Evolutionary conservation across 345 rosid genomes (phyloP), one percentile per base, ranked within the genome.

Genomic region (Gossypium australe): DNA sequence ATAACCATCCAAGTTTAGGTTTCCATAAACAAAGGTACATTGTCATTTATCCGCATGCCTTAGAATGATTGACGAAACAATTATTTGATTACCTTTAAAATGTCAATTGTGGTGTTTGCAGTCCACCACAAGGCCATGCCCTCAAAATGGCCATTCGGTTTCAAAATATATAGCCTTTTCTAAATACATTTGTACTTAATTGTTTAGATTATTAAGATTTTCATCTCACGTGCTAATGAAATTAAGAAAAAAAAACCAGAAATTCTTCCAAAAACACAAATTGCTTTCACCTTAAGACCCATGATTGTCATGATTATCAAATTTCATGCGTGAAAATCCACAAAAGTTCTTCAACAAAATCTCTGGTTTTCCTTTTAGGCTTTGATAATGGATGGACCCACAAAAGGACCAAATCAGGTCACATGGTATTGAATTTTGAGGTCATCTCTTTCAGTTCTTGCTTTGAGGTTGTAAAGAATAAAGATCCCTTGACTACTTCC

Each of bases 311-410:
- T 69, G 71, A 78, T 59, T 61, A 67, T 43, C 45, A 18, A 14
- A 68, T 61, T 69, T 61, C 81, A 74, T 69, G 78, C 78, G 72
- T 75, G 67, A 61, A 60, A 68, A 72, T 45, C 67, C 72, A 62
- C 71, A 41, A 64, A 12, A 24, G 60, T 64, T 27, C 14, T 34
- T 55, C 12, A 52, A 60, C 65, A 55, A 68, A 67, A 47, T 67
- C 71, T 45, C 52, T 27, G 10, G 10, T 45, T 45, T 11, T 45
- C 3, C 10, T 45, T 45, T 45, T 7, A 20, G 27, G 57, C 56
- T 69, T 74, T 43, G 71, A 63, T 13, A 38, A 5, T 5, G 41
- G 41, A 20, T 41, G 68, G 68, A 41, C 49, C 68, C 47, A n/a
- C 68, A 17, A 64, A 64, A n/a, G 49, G 48, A 3, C 13, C 48